Conservation (phyloP, 1,284 basidiomycete genomes). For the Rhodofomes roseus region DNA sequence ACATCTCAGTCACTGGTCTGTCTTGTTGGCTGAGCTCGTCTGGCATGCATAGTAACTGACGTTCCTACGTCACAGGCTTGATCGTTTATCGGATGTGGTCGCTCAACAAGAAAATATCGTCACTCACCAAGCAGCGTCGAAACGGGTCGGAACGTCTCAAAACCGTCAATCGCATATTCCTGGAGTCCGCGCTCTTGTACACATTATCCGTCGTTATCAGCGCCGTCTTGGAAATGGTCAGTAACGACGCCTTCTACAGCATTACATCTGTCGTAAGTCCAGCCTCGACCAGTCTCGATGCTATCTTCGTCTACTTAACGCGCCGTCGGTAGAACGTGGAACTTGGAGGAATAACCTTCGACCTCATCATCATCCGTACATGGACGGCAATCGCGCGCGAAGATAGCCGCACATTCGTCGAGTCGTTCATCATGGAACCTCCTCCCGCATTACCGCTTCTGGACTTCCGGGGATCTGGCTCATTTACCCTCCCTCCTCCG, state of each 20-base stretch:
- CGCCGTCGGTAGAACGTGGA: not conserved
- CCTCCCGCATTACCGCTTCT: not conserved
- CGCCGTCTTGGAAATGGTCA: slow-evolving; percentile 31
- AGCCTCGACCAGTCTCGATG: no score
- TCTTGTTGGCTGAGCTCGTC: not conserved
- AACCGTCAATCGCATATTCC: slow-evolving; percentile 26
- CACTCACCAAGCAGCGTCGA: not conserved
- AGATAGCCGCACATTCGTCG: not conserved
- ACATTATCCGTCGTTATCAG: slow-evolving; percentile 31
- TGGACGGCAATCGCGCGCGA: not conserved
- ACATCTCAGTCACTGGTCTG: not conserved
- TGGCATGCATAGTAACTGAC: not conserved
- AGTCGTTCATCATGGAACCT: not conserved
- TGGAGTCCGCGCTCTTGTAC: slow-evolving; percentile 38
- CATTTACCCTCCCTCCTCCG: not conserved
- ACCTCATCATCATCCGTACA: slow-evolving; percentile 30
- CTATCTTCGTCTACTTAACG: not conserved
- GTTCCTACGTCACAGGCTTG: slow-evolving; percentile 22
- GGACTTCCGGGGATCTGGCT: not conserved
- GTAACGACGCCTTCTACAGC: slow-evolving; percentile 32
- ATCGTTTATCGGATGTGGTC: slow-evolving; percentile 35
- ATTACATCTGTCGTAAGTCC: slow-evolving; percentile 1
- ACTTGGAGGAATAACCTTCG: slow-evolving; percentile 33
- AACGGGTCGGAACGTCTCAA: not conserved
- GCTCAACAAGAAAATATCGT: slow-evolving; percentile 5